phyloP scores from a whole-genome alignment of 441 rosid genomes.

The Hura crepitans region DNA sequence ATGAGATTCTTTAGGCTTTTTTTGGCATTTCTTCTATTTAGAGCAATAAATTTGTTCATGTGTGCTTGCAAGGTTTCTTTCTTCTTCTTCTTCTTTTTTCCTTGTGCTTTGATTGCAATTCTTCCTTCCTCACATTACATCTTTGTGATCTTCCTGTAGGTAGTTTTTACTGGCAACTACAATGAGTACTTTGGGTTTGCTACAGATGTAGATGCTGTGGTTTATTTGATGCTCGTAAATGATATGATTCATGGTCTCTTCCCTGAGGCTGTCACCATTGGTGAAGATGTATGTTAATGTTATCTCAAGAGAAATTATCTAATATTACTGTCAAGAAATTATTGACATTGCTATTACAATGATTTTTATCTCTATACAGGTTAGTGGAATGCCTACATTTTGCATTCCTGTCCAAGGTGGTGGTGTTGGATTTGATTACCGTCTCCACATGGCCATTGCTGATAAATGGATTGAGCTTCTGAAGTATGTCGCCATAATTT shows the following conservation, averaged over 20 bases:
- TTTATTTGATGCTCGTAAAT: constrained; percentile 90
- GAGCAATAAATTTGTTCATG: not conserved
- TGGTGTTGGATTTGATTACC: constrained; percentile 97
- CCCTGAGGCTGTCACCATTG: constrained; percentile 83
- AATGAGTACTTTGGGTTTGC: constrained; percentile 83
- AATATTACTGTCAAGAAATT: constrained; percentile 7
- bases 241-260: constrained; percentile 91
- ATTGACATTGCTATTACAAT: not conserved
- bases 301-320: not conserved
- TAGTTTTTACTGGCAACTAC: constrained; percentile 86
- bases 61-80: not conserved
- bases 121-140: not conserved
- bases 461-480: constrained; percentile 98
- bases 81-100: not conserved
- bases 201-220: constrained; percentile 90
- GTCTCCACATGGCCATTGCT: constrained; percentile 95
- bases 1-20: not conserved
- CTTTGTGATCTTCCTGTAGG: constrained; percentile 35
- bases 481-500: constrained; percentile 44
- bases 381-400: constrained; percentile 98
- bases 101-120: not conserved
- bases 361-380: constrained; percentile 45
- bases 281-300: constrained; percentile 82
- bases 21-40: not conserved
- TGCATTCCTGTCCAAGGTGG: constrained; percentile 85